Evolutionary conservation across 768 basidiomycete species (phyloP), one percentile per base, ranked within the genome.

Genomic region (Punctularia strigosozonata): DNA sequence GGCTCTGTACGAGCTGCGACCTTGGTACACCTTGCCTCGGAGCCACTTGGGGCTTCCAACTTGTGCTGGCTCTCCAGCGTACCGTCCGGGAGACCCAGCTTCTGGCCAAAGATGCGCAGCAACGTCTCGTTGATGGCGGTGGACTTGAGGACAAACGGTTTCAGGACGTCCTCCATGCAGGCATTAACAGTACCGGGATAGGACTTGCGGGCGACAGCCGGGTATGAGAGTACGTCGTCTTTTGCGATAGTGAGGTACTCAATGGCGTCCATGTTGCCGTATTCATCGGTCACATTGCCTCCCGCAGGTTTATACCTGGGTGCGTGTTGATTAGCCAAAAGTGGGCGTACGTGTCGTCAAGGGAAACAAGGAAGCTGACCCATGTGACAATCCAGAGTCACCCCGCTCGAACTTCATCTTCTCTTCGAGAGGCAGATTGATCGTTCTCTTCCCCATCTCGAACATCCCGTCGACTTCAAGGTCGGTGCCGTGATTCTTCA

Each of bases 171-270:
- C 12, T 60, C 53, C 65, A 82, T 80, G 18, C 61, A 61, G 3
- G 60, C 61, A 25, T 67, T 60, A 19, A 74, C 69, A 0, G 71
- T 64, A 0, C 52, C 49, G 0, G 79, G 80, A 48, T 85, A 85
- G 0, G 65, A 62, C 18, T 77, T 66, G 18, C 73, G 68, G 4
- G 61, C 64, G 17, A 66, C 57, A 0, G 52, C 44, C 0, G 80
- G 81, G 59, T 68, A 81, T 0, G 74, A 67, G 0, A 83, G 50
- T 0, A 66, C 76, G 45, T 85, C 81, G 49, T 85, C 80, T 50
- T 80, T 79, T 0, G 79, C 62, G 23, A 82, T 54, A 47, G 80
- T 80, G 42, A 82, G 61, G 53, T 79, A 80, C 49, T 82, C 77
- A 3, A 67, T 63, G 0, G 64, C 65, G 49, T 82, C 80, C 14